Conservation (phyloP, 176 grass and related monocot species). For the Calamus simplicifolius region DNA sequence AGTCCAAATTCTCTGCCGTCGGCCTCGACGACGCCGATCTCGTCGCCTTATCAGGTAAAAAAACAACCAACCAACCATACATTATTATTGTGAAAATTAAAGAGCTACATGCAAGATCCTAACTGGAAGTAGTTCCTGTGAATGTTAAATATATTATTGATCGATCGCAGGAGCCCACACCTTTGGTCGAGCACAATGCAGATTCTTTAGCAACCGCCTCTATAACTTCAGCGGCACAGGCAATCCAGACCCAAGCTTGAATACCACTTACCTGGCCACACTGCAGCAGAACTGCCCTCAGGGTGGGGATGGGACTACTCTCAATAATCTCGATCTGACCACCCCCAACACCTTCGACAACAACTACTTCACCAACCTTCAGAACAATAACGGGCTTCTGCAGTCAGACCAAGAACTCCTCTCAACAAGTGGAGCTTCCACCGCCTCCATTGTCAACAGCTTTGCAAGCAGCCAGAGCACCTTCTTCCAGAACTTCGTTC, state of each 20-base stretch:
- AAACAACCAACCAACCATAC: too few species aligned
- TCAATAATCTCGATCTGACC: conserved; percentile 59
- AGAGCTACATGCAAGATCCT: too few species aligned
- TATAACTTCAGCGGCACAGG: conserved; percentile 59
- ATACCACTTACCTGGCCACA: conserved; percentile 27
- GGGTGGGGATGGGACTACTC: conserved; percentile 25
- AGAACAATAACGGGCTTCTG: conserved; percentile 41
- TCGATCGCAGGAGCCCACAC: conserved; percentile 63
- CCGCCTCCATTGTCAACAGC: conserved; percentile 27
- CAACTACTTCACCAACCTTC: conserved; percentile 56
- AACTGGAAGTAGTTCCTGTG: too few species aligned
- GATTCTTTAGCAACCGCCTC: conserved; percentile 40
- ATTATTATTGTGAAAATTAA: too few species aligned
- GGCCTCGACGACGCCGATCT: conserved; percentile 66
- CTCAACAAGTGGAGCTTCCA: conserved; percentile 37
- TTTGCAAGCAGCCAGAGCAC: conserved; percentile 47
- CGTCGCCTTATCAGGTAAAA: conserved; percentile 63
- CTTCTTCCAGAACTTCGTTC: conserved; percentile 63
- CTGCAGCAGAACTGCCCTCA: conserved; percentile 41
- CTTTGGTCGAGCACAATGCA: conserved; percentile 60
- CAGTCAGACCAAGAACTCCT: conserved; percentile 71
- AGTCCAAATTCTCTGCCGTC: conserved; percentile 56
- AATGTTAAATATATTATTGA: too few species aligned
- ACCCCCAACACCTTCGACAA: conserved; percentile 73
- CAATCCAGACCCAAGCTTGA: conserved; percentile 46